These are phyloP conservation scores for Bocquillonia castaneifolia DNA, from an alignment of 441 rosid genomes.

Conservation along the genomic window DNA sequence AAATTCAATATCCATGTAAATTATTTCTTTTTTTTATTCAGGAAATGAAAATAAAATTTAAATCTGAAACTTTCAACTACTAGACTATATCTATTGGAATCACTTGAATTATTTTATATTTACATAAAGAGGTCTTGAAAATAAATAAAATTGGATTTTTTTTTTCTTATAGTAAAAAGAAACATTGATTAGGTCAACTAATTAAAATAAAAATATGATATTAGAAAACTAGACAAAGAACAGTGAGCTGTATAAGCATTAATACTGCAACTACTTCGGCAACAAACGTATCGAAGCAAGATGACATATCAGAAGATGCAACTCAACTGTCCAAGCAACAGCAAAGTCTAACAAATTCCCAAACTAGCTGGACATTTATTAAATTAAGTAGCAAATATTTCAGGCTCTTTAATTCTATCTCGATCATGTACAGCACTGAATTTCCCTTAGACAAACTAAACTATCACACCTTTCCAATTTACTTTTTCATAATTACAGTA, in stretches of 20 bases:
- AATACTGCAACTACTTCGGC: constrained; percentile 24
- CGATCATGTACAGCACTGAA: not conserved
- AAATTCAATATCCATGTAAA: not conserved
- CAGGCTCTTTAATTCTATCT: constrained; percentile 16
- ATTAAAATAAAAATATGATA: not conserved
- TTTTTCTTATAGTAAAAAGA: not conserved
- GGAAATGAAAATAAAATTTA: not conserved
- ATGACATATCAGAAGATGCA: not conserved
- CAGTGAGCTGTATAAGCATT: constrained; percentile 17
- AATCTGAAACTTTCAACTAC: too few relatives aligned
- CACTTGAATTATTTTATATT: too few relatives aligned
- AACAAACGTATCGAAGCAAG: not conserved
- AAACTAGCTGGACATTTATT: not conserved
- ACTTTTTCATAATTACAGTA: not conserved
- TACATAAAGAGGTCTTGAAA: too few relatives aligned
- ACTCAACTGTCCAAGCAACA: not conserved
- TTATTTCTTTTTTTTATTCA: not conserved
- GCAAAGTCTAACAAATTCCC: not conserved
- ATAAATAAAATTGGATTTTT: too few relatives aligned
- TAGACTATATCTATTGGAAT: too few relatives aligned
- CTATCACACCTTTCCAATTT: not conserved
- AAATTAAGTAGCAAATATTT: constrained; percentile 3
- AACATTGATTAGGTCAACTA: not conserved
- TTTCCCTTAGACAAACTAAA: not conserved
- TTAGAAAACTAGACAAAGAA: not conserved